Conservation (phyloP, 257 asterid species). For the Ilex asprella region DNA sequence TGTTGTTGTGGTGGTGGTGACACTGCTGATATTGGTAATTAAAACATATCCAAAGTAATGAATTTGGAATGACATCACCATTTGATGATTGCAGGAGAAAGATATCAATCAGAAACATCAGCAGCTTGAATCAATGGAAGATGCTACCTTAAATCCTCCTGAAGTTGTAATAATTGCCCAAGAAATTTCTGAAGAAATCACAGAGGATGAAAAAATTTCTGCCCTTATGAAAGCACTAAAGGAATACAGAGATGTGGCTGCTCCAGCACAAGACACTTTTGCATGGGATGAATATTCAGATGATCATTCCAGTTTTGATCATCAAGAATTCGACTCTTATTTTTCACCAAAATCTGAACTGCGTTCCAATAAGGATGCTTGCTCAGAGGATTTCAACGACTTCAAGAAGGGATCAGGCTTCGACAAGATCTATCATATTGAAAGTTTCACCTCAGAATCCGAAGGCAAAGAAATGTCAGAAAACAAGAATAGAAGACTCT, state of each 20-base stretch:
- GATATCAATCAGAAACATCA: neutral
- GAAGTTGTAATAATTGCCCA: neutral
- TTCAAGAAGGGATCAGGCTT: too few relatives aligned
- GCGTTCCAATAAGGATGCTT: neutral
- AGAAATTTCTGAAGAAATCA: neutral
- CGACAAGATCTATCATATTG: too few relatives aligned
- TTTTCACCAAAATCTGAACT: neutral
- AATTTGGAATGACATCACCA: too few relatives aligned
- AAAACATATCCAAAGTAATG: too few relatives aligned
- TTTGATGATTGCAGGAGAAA: neutral
- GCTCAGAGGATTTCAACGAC: neutral
- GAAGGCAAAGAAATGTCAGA: too few relatives aligned
- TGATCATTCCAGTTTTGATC: neutral
- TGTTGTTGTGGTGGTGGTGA: too few relatives aligned
- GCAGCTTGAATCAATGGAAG: neutral
- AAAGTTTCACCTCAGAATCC: too few relatives aligned
- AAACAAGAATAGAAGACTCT: too few relatives aligned
- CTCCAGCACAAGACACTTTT: slow-evolving; percentile 18
- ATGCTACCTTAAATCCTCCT: neutral
- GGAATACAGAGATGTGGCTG: neutral
- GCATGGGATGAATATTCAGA: neutral
- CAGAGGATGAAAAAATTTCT: neutral
- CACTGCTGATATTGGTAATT: too few relatives aligned
- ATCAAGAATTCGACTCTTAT: neutral
- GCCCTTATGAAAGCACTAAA: neutral